These are phyloP conservation scores for Exophiala phaeomuriformis DNA, from an alignment of 2,329 filamentous ascomycete genomes.

Conservation along the genomic window DNA sequence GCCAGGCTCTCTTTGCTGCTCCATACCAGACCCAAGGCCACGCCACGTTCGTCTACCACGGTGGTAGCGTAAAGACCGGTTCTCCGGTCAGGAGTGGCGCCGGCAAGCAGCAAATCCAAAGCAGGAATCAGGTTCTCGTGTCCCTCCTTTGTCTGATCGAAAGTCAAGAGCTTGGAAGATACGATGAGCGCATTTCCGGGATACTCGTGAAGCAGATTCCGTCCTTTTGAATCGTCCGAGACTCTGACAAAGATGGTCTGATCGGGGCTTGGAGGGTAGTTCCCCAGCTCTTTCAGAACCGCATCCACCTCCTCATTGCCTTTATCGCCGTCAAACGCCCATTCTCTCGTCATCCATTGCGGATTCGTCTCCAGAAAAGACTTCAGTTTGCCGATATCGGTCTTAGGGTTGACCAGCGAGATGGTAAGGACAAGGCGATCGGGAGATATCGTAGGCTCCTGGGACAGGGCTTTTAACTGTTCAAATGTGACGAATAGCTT, in stretches of 20 bases:
- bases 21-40: constrained; percentile 84
- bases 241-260: constrained; percentile 35
- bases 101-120: constrained; percentile 62
- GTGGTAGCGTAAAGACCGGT: constrained; percentile 84
- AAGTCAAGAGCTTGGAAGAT: constrained; percentile 62
- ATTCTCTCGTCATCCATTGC: constrained; percentile 26
- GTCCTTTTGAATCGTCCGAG: constrained; percentile 18
- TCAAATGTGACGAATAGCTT: constrained; percentile 73
- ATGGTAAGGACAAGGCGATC: constrained; percentile 53
- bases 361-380: constrained; percentile 34
- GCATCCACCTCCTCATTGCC: constrained; percentile 38
- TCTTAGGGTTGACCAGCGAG: constrained; percentile 31
- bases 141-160: constrained; percentile 53
- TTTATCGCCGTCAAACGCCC: constrained; percentile 28
- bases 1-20: constrained; percentile 84
- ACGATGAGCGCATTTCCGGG: constrained; percentile 49
- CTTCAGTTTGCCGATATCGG: constrained; percentile 35
- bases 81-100: constrained; percentile 70
- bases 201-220: constrained; percentile 29
- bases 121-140: constrained; percentile 56
- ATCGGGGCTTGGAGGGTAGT: constrained; percentile 29
- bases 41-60: constrained; percentile 79
- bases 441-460: constrained; percentile 46
- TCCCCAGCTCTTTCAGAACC: constrained; percentile 34
- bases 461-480: constrained; percentile 53